Percentiles rank a stretch among this genome's conserved stretches.
Evolutionary conservation across 2,329 filamentous ascomycete species (phyloP).

Genomic region (Ilyonectria robusta): DNA sequence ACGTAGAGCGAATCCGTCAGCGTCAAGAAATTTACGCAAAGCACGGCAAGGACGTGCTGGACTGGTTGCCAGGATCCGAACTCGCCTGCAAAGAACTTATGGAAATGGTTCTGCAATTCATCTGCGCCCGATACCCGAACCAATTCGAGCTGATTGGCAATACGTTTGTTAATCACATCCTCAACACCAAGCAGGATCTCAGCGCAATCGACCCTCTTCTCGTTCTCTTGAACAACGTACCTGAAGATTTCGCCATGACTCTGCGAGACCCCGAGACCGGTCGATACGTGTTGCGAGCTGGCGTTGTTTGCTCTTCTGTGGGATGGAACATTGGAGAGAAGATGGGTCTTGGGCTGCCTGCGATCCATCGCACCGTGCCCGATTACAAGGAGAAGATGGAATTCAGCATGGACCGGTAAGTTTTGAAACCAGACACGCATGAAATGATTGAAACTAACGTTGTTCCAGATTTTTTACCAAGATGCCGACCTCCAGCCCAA

Average conservation of each 20-base stretch:
- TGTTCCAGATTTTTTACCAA: constrained; percentile 81
- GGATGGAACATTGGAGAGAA: constrained; percentile 86
- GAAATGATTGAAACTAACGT: constrained; percentile 16
- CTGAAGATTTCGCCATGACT: constrained; percentile 87
- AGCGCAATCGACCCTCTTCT: constrained; percentile 74
- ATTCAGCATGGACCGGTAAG: constrained; percentile 86
- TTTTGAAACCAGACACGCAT: no score
- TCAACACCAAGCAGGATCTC: constrained; percentile 75
- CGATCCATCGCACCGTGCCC: constrained; percentile 82
- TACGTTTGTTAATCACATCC: constrained; percentile 77
- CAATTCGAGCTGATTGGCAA: constrained; percentile 76
- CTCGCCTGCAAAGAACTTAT: constrained; percentile 87
- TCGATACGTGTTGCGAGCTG: constrained; percentile 81
- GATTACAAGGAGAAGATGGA: constrained; percentile 92
- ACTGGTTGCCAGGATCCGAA: constrained; percentile 80
- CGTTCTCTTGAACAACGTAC: constrained; percentile 82
- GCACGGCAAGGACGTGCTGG: constrained; percentile 75
- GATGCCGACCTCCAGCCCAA: constrained; percentile 80
- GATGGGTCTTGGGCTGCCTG: constrained; percentile 77
- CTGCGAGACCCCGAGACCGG: constrained; percentile 80
- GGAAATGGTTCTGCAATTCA: constrained; percentile 87
- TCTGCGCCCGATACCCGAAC: constrained; percentile 83
- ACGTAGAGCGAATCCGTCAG: constrained; percentile 76
- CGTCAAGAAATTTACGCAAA: constrained; percentile 75
- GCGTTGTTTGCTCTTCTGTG: constrained; percentile 82